These are phyloP conservation scores for Plasmodium ovale DNA, from an alignment of 169 alveolate species.

Conservation along the genomic window DNA sequence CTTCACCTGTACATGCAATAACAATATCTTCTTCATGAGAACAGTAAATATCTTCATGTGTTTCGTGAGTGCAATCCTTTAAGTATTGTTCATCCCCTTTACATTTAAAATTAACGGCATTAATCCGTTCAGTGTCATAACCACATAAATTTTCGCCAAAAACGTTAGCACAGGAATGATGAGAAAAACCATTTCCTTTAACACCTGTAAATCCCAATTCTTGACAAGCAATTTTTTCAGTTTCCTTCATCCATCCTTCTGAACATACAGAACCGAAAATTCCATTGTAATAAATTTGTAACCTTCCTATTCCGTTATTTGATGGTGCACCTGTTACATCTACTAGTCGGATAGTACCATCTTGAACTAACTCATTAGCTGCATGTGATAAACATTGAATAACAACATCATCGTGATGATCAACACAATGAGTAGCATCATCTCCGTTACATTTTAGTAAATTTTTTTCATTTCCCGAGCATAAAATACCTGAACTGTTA, in stretches of 20 bases:
- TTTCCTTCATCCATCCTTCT: slow-evolving; percentile 87
- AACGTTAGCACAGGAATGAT: slow-evolving; percentile 86
- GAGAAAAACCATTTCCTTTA: slow-evolving; percentile 91
- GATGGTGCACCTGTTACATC: slow-evolving; percentile 88
- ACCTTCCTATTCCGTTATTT: slow-evolving; percentile 81
- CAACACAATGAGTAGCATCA: slow-evolving; percentile 87
- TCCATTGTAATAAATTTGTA: slow-evolving; percentile 60
- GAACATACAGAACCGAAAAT: slow-evolving; percentile 88
- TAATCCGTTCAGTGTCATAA: slow-evolving; percentile 84
- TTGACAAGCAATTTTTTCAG: slow-evolving; percentile 89
- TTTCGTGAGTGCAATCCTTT: slow-evolving; percentile 80
- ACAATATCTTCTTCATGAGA: slow-evolving; percentile 85
- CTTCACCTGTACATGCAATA: slow-evolving; percentile 81
- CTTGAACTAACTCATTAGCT: slow-evolving; percentile 77
- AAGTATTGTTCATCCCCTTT: slow-evolving; percentile 79
- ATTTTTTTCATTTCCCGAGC: slow-evolving; percentile 86
- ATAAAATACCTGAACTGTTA: slow-evolving; percentile 86
- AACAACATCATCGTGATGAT: slow-evolving; percentile 88
- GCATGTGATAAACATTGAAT: slow-evolving; percentile 85
- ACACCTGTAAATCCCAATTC: slow-evolving; percentile 87
- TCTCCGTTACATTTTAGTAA: slow-evolving; percentile 85
- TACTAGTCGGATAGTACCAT: slow-evolving; percentile 87
- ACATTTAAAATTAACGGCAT: slow-evolving; percentile 88
- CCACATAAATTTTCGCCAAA: slow-evolving; percentile 91
- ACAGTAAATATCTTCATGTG: slow-evolving; percentile 82